A percentile compares a stretch with the other conserved stretches of the same genome.
Conservation (phyloP, 2,329 filamentous ascomycete genomes). For the Dryadomyces sulphureus region DNA sequence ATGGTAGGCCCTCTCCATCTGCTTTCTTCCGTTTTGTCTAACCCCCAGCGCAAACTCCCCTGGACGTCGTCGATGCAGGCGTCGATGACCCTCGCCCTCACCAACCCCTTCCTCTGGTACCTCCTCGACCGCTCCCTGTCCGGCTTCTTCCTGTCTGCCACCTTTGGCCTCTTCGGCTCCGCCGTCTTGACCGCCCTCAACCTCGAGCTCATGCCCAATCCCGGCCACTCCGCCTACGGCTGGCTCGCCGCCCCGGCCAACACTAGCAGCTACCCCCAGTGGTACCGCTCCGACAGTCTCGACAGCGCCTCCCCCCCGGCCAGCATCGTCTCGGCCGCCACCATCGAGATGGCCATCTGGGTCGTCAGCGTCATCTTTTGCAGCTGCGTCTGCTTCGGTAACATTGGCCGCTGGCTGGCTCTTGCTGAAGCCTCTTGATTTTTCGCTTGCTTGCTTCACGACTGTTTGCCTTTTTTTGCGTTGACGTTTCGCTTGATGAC, state of each 20-base stretch:
- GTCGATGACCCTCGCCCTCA: slow-evolving; percentile 74
- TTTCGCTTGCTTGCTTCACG: neutral
- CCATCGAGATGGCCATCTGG: slow-evolving; percentile 66
- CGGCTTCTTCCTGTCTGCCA: slow-evolving; percentile 65
- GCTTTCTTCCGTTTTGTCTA: slow-evolving; percentile 2
- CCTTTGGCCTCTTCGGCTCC: slow-evolving; percentile 62
- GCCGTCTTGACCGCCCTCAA: slow-evolving; percentile 59
- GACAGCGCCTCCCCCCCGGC: slow-evolving; percentile 3
- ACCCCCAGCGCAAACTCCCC: slow-evolving; percentile 59
- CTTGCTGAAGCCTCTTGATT: slow-evolving; percentile 14
- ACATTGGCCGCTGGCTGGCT: slow-evolving; percentile 74
- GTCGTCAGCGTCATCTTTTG: slow-evolving; percentile 89
- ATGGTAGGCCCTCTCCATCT: slow-evolving; percentile 48
- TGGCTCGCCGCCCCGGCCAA: neutral
- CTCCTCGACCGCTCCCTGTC: slow-evolving; percentile 80
- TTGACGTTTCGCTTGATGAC: neutral
- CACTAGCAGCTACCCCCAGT: slow-evolving; percentile 4
- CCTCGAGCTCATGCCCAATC: slow-evolving; percentile 62
- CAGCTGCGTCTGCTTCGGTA: slow-evolving; percentile 89
- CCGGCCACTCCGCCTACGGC: slow-evolving; percentile 23
- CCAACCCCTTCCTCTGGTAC: slow-evolving; percentile 92
- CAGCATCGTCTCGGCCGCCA: slow-evolving; percentile 21
- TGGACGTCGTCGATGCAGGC: slow-evolving; percentile 95
- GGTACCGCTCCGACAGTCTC: neutral
- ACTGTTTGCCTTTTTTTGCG: neutral